Evolutionary conservation across 306 rosid genomes (phyloP), one percentile per base, ranked within the genome.

Genomic region (Acacia confusa): DNA sequence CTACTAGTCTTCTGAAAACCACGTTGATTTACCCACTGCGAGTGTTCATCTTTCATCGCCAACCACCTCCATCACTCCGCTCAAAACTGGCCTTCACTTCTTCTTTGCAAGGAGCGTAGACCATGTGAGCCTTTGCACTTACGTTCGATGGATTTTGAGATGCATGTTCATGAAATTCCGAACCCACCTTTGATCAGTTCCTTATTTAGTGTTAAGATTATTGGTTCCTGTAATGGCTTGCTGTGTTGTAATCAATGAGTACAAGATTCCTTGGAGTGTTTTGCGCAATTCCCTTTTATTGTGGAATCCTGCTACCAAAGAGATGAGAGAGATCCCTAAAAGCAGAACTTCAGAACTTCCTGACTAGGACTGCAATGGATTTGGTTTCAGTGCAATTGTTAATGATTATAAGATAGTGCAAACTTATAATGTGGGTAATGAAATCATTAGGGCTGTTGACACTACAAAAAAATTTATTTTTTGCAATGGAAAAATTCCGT

Each of bases 171-270:
- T 2, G 13, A 17, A 34, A 11, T 55, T 34, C 22, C 40, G 38
- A 8, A 13, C 10, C 7, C 71, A 4, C 61, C 11, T 7, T 28
- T 81, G 70, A 1, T 50, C 28, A 20, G 55, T 9, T 17, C 57
- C 57, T 50, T 17, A 0, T 17, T 1, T 0, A 3, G 0, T 48
- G 64, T 24, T 32, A 68, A 0, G 13, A 15, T 82, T 10, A 28
- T 82, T 11, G 81, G 64, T 12, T 82, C 85, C 65, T 67, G 77
- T 77, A 69, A 82, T 15, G 85, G 81, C 41, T 61, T 82, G 22
- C 3, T 75, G 80, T 20, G 50, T 75, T 55, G 4, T 48, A 9
- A 27, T 67, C n/a, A 6, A 6, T 3, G 6, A 48, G 19, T 14
- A 53, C 2, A 15, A 41, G 4, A 1, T 28, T 28, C 30, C 30